Percentiles rank a stretch among this genome's conserved stretches.
These are phyloP conservation scores for Apiotrichum gracile DNA, from an alignment of 1,284 basidiomycete species.

Conservation along the genomic window DNA sequence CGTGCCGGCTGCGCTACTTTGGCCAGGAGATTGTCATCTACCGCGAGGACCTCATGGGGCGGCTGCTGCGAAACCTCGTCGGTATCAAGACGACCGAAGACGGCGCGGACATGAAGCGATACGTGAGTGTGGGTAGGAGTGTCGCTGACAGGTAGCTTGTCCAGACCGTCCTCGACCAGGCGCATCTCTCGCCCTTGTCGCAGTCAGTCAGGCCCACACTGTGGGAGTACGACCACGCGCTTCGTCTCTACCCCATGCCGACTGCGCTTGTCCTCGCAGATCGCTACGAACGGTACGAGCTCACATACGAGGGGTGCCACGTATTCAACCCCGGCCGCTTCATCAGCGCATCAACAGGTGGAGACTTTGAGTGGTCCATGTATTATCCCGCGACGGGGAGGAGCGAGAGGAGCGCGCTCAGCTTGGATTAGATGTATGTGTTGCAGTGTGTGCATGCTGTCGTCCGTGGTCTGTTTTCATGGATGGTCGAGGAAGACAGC, in stretches of 20 bases:
- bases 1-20: slow-evolving; percentile 91
- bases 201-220: slow-evolving; percentile 77
- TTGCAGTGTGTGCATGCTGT: not conserved
- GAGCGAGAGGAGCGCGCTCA: slow-evolving; percentile 37
- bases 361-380: slow-evolving; percentile 71
- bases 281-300: slow-evolving; percentile 90
- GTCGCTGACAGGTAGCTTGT: slow-evolving; percentile 60
- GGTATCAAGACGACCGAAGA: slow-evolving; percentile 72
- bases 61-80: slow-evolving; percentile 86
- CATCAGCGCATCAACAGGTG: slow-evolving; percentile 54
- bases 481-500: too few species aligned
- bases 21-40: slow-evolving; percentile 93
- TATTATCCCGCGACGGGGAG: slow-evolving; percentile 61
- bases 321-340: slow-evolving; percentile 97
- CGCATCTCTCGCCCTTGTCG: slow-evolving; percentile 80
- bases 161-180: slow-evolving; percentile 86
- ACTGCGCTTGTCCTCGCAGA: slow-evolving; percentile 93
- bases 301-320: slow-evolving; percentile 97
- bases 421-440: slow-evolving; percentile 6
- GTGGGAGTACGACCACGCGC: slow-evolving; percentile 85
- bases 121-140: slow-evolving; percentile 53
- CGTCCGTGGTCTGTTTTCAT: too few species aligned
- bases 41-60: slow-evolving; percentile 86
- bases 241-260: slow-evolving; percentile 91
- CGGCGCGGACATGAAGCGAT: slow-evolving; percentile 71